phyloP scores from a whole-genome alignment of 2,329 filamentous ascomycete genomes.

The Xylariales sp. region DNA sequence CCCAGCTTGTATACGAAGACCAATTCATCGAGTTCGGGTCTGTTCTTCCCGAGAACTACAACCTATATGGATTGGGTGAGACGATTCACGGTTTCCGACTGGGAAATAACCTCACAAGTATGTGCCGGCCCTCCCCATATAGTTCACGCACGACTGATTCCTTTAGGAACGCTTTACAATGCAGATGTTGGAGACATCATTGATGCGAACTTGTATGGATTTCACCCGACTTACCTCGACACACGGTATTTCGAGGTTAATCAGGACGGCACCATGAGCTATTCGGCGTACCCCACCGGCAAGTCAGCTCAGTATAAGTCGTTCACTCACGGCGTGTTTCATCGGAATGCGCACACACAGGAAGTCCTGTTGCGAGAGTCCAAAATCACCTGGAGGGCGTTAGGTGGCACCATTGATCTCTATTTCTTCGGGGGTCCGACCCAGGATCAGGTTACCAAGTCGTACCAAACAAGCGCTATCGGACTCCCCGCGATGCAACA shows the following conservation, averaged over 20 bases:
- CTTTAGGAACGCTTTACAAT: conserved; percentile 63
- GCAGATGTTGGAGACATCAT: conserved; percentile 75
- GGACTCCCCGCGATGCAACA: conserved; percentile 82
- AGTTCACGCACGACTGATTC: conserved; percentile 13
- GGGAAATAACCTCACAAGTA: conserved; percentile 77
- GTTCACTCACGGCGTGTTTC: conserved; percentile 80
- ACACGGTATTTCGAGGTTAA: conserved; percentile 77
- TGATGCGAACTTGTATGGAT: conserved; percentile 78
- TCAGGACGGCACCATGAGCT: conserved; percentile 59
- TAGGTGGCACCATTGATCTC: conserved; percentile 82
- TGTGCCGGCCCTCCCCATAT: conserved; percentile 35
- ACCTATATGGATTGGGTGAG: conserved; percentile 80
- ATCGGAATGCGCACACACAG: conserved; percentile 81
- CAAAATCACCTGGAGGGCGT: conserved; percentile 76
- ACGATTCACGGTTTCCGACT: conserved; percentile 76
- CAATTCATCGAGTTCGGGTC: conserved; percentile 82
- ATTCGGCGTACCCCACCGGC: conserved; percentile 66
- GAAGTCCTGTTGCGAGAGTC: conserved; percentile 74
- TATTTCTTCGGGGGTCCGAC: conserved; percentile 82
- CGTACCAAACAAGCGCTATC: conserved; percentile 74
- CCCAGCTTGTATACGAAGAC: conserved; percentile 76
- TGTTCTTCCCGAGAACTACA: conserved; percentile 75
- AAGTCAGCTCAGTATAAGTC: conserved; percentile 68
- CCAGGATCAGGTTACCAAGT: conserved; percentile 73
- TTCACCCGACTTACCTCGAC: conserved; percentile 82